These are phyloP conservation scores for Talaromyces pinophilus DNA, from an alignment of 2,329 filamentous ascomycete genomes.

Conservation along the genomic window DNA sequence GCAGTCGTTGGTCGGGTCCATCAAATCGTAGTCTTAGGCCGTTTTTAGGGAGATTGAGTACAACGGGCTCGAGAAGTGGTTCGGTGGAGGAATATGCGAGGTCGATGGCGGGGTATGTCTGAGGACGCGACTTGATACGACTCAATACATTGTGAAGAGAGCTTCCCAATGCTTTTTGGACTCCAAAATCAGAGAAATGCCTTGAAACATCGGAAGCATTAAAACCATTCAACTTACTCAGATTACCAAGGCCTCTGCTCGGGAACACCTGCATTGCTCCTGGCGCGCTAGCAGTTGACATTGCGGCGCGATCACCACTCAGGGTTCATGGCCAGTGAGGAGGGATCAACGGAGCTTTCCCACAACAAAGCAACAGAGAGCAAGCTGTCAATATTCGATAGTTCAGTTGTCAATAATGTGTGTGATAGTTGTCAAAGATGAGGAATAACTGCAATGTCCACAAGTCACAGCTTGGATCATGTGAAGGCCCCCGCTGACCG, in stretches of 20 bases:
- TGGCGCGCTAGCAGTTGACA: conserved; percentile 38
- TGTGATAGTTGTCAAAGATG: background rate
- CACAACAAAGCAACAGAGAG: background rate
- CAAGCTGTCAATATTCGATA: background rate
- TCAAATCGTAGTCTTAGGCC: conserved; percentile 90
- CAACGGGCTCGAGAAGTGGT: conserved; percentile 73
- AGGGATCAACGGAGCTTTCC: background rate
- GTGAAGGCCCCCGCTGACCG: conserved; percentile 28
- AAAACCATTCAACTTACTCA: conserved; percentile 44
- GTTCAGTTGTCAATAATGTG: background rate
- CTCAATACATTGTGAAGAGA: conserved; percentile 89
- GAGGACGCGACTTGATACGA: conserved; percentile 82
- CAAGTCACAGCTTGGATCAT: conserved; percentile 27
- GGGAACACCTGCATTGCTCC: conserved; percentile 63
- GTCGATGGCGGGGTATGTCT: conserved; percentile 79
- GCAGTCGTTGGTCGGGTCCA: conserved; percentile 84
- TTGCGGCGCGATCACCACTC: conserved; percentile 29
- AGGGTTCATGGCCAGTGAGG: conserved; percentile 13
- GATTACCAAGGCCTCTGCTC: conserved; percentile 65
- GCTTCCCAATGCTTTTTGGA: conserved; percentile 71
- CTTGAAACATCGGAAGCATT: too few species aligned
- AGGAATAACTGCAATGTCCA: background rate
- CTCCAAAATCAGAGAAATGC: background rate
- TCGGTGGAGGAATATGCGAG: conserved; percentile 74
- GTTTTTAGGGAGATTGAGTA: conserved; percentile 77